Evolutionary conservation across 805 yeast genomes (phyloP).

Genomic region (Lipomyces sp.): DNA sequence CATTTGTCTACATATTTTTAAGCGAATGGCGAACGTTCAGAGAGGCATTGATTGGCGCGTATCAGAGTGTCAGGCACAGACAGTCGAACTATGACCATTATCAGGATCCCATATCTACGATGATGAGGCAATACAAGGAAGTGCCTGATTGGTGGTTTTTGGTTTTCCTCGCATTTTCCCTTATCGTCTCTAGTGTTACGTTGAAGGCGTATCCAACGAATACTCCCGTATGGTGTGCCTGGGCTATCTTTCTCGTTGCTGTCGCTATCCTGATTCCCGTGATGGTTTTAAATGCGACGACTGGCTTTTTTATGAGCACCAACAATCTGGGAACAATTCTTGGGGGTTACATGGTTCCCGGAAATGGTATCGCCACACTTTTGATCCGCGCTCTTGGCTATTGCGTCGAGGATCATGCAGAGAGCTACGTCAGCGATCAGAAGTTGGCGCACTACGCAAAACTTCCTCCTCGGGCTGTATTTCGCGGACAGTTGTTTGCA

Average conservation of each 20-base stretch:
- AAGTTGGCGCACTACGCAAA: constrained; percentile 65
- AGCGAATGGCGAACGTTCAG: constrained; percentile 12
- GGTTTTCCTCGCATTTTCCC: constrained; percentile 45
- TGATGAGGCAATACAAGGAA: constrained; percentile 55
- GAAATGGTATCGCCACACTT: constrained; percentile 58
- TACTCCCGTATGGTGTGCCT: constrained; percentile 60
- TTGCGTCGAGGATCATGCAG: constrained; percentile 55
- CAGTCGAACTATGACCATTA: constrained; percentile 57
- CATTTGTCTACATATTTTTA: constrained; percentile 43
- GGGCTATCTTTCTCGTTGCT: constrained; percentile 54
- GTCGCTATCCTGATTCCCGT: constrained; percentile 57
- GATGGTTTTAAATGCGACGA: constrained; percentile 57
- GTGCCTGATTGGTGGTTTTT: constrained; percentile 65
- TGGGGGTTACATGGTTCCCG: constrained; percentile 63
- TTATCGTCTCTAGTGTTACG: constrained; percentile 43
- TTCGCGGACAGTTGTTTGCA: constrained; percentile 50
- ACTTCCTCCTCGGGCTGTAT: constrained; percentile 59
- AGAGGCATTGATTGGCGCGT: constrained; percentile 1
- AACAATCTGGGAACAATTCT: constrained; percentile 60
- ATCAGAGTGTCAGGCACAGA: constrained; percentile 36
- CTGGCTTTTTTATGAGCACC: constrained; percentile 57
- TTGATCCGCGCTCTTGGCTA: constrained; percentile 59
- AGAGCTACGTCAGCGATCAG: constrained; percentile 53
- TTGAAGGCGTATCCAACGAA: constrained; percentile 43
- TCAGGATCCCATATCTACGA: constrained; percentile 29